Evolutionary conservation across 345 rosid species (phyloP).

Genomic region (Passiflora organensis): DNA sequence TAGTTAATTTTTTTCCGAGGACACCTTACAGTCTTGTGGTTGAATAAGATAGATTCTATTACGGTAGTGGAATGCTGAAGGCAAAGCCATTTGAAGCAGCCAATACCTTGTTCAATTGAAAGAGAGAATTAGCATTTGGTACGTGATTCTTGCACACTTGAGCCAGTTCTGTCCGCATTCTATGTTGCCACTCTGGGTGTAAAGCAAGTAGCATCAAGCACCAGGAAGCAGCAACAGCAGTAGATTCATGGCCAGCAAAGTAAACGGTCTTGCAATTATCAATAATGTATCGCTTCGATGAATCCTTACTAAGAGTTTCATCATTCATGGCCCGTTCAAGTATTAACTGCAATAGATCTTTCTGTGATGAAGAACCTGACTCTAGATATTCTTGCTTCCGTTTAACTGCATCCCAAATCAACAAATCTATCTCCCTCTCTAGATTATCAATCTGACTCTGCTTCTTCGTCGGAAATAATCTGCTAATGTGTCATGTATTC

Average conservation of each 20-base stretch:
- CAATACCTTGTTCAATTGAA: conserved; percentile 38
- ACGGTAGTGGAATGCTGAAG: no score
- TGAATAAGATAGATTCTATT: no score
- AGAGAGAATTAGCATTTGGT: conserved; percentile 44
- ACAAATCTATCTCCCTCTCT: conserved; percentile 52
- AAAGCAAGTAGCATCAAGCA: conserved; percentile 76
- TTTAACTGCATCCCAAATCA: conserved; percentile 68
- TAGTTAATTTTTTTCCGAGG: no score
- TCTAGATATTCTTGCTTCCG: conserved; percentile 37
- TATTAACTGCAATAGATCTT: conserved; percentile 64
- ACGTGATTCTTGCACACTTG: conserved; percentile 31
- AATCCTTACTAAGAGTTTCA: conserved; percentile 27
- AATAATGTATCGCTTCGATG: conserved; percentile 53
- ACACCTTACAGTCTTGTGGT: no score
- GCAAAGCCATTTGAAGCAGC: no score
- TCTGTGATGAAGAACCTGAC: conserved; percentile 20
- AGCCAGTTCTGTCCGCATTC: conserved; percentile 47
- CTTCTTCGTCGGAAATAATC: conserved; percentile 37
- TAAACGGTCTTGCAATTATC: conserved; percentile 85
- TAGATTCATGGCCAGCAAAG: conserved; percentile 78
- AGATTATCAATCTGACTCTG: conserved; percentile 33
- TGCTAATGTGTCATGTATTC: conserved; percentile 11
- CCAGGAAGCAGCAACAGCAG: conserved; percentile 77
- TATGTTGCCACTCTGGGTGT: conserved; percentile 69
- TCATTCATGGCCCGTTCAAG: conserved; percentile 53